Evolutionary conservation across 345 rosid genomes (phyloP).

Genomic region (Arabidopsis arenosa): DNA sequence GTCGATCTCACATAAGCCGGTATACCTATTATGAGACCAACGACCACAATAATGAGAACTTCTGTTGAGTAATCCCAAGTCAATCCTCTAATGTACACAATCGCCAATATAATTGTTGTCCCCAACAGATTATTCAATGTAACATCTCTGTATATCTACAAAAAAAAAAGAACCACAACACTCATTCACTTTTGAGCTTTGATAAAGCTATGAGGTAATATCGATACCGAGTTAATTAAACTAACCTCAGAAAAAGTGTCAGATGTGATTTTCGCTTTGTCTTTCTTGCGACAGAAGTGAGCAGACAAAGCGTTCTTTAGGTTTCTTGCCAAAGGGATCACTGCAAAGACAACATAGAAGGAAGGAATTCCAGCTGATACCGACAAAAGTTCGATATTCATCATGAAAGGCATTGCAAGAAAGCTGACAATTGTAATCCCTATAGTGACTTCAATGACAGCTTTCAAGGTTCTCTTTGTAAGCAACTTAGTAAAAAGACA

Average conservation of each 20-base stretch:
- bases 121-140: too few species aligned
- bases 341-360: conserved; percentile 36
- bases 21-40: conserved; percentile 34
- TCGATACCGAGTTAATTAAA: not conserved
- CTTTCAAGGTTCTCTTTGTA: conserved; percentile 9
- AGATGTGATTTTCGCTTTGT: conserved; percentile 31
- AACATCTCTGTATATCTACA: too few species aligned
- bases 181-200: not conserved
- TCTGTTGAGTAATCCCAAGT: too few species aligned
- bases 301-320: conserved; percentile 37
- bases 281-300: conserved; percentile 33
- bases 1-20: conserved; percentile 40
- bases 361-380: conserved; percentile 40
- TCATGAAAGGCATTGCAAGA: conserved; percentile 40
- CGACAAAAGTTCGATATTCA: conserved; percentile 32
- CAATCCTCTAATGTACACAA: too few species aligned
- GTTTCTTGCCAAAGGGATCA: conserved; percentile 43
- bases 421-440: conserved; percentile 37
- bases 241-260: conserved; percentile 42
- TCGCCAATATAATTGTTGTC: too few species aligned
- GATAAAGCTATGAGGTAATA: not conserved
- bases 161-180: not conserved
- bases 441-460: conserved; percentile 31
- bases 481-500: conserved; percentile 26
- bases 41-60: conserved; percentile 31